These are phyloP conservation scores for Trichoderma polysporum DNA, from an alignment of 2,329 filamentous ascomycete genomes.

Conservation along the genomic window DNA sequence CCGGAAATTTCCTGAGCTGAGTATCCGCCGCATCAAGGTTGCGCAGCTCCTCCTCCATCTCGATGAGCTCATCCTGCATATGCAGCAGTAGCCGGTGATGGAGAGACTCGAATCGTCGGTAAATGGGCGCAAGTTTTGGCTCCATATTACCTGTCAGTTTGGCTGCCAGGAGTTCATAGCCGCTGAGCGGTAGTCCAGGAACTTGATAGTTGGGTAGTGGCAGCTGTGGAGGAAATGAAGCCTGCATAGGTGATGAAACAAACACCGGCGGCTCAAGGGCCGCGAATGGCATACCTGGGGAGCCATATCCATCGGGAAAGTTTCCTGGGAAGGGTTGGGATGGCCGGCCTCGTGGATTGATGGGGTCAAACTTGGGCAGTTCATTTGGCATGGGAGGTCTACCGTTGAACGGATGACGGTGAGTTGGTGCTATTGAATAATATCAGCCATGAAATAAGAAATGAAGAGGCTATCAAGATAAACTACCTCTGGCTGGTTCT, in stretches of 20 bases:
- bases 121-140: conserved; percentile 58
- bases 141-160: conserved; percentile 41
- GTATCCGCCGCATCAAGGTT: conserved; percentile 63
- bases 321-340: neutral
- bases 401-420: neutral
- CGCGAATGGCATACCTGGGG: conserved; percentile 10
- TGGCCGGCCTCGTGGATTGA: conserved; percentile 6
- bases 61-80: conserved; percentile 79
- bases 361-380: neutral
- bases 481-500: conserved; percentile 2
- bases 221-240: conserved; percentile 2
- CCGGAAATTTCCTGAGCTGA: conserved; percentile 43
- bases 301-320: conserved; percentile 9
- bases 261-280: neutral
- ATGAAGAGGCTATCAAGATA: neutral
- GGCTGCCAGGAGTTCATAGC: conserved; percentile 63
- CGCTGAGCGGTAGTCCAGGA: conserved; percentile 47
- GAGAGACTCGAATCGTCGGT: conserved; percentile 77
- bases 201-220: conserved; percentile 11
- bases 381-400: neutral
- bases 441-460: neutral
- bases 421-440: neutral
- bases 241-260: conserved; percentile 3
- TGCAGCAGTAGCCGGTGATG: conserved; percentile 82
- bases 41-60: conserved; percentile 76